phyloP scores from a whole-genome alignment of 1,284 basidiomycete genomes.

The Cryptococcus sp. region DNA sequence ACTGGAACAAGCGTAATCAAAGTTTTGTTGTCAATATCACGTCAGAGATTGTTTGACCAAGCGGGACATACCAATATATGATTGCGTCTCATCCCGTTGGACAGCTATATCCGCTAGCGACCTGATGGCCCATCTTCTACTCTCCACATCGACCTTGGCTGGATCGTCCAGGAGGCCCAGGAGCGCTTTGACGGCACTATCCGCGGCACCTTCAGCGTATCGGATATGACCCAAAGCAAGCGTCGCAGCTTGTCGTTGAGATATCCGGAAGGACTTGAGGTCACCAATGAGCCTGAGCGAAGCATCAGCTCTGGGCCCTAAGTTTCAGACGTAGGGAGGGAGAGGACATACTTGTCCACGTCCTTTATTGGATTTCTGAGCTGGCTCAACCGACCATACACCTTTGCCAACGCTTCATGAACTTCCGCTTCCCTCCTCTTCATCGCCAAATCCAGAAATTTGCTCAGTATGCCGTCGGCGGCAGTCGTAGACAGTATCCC shows the following conservation, averaged over 20 bases:
- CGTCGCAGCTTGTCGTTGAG: constrained; percentile 73
- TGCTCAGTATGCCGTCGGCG: constrained; percentile 36
- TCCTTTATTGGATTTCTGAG: constrained; percentile 65
- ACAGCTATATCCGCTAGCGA: constrained; percentile 34
- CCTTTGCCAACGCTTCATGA: constrained; percentile 73
- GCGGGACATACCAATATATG: constrained; percentile 23
- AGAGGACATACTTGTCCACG: constrained; percentile 66
- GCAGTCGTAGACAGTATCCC: constrained; percentile 39
- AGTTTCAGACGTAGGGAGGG: not conserved
- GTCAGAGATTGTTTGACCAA: not conserved
- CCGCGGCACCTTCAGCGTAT: constrained; percentile 54
- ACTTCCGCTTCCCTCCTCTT: constrained; percentile 67
- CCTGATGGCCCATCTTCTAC: constrained; percentile 38
- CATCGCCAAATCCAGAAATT: constrained; percentile 69
- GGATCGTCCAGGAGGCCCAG: constrained; percentile 29
- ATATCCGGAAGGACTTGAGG: constrained; percentile 56
- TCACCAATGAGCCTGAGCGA: constrained; percentile 65
- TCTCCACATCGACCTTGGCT: constrained; percentile 49
- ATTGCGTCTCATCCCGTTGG: constrained; percentile 5
- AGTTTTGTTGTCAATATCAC: not conserved
- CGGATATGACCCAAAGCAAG: constrained; percentile 71
- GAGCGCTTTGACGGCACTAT: constrained; percentile 25
- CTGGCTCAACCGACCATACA: constrained; percentile 64
- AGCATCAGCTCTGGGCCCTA: not conserved
- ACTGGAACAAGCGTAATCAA: constrained; percentile 20